phyloP scores from a whole-genome alignment of 768 basidiomycete genomes.

The Erythrobasidium yunnanense region DNA sequence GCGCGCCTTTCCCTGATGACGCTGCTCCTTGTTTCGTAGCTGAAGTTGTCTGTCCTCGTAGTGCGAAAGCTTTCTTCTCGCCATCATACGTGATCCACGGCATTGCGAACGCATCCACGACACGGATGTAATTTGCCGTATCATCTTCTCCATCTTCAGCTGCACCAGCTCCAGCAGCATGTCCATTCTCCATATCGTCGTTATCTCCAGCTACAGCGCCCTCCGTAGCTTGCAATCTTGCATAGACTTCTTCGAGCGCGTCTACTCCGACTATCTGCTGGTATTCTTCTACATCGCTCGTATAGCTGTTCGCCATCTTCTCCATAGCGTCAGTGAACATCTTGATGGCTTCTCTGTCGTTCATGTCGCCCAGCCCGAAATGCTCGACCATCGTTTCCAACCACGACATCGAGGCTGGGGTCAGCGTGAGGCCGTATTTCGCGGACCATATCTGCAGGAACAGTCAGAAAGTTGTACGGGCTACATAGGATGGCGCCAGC shows the following conservation, averaged over 20 bases:
- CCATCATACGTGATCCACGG: conserved; percentile 83
- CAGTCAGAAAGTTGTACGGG: neutral
- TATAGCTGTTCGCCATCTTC: conserved; percentile 10
- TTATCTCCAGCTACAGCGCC: neutral
- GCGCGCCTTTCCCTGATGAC: neutral
- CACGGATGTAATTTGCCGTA: conserved; percentile 52
- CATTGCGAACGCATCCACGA: conserved; percentile 91
- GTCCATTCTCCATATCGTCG: neutral
- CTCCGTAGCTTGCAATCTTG: conserved; percentile 27
- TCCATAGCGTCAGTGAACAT: conserved; percentile 8
- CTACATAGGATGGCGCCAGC: neutral
- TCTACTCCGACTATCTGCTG: neutral
- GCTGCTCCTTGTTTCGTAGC: neutral
- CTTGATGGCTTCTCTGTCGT: neutral
- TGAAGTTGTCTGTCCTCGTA: conserved; percentile 49
- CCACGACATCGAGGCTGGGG: conserved; percentile 10
- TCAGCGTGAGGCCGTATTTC: conserved; percentile 23
- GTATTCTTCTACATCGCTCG: conserved; percentile 1
- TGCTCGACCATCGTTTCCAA: conserved; percentile 27
- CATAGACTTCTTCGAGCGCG: conserved; percentile 33
- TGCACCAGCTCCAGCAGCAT: conserved; percentile 6
- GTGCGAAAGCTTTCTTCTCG: conserved; percentile 76
- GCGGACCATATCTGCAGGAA: conserved; percentile 21
- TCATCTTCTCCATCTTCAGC: conserved; percentile 2
- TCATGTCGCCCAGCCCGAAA: conserved; percentile 15